phyloP scores from a whole-genome alignment of 202 grass and related monocot species.

The Setaria italica region DNA sequence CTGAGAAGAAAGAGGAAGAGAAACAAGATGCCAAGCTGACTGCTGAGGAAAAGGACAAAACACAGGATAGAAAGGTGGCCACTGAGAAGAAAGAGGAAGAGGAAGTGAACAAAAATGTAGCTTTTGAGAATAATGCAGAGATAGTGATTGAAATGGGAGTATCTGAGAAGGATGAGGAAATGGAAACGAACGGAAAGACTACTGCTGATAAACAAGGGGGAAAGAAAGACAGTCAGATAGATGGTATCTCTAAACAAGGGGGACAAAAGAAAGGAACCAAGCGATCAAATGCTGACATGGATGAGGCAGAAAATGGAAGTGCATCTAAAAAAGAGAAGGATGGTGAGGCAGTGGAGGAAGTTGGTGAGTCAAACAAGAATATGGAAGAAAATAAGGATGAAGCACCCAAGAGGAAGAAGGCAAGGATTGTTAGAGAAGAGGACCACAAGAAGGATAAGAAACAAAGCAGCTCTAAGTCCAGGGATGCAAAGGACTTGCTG shows the following conservation, averaged over 20 bases:
- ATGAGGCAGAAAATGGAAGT: slow-evolving; percentile 4
- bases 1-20: slow-evolving; percentile 11
- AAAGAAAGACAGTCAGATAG: slow-evolving; percentile 22
- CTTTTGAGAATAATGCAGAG: slow-evolving; percentile 36
- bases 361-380: slow-evolving; percentile 35
- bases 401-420: slow-evolving; percentile 65
- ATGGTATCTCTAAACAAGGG: slow-evolving; percentile 1
- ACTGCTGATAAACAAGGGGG: slow-evolving; percentile 28
- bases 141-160: background rate
- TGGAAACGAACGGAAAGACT: background rate
- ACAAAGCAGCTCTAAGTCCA: slow-evolving; percentile 58
- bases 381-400: slow-evolving; percentile 59
- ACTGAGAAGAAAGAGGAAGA: slow-evolving; percentile 30
- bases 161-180: background rate
- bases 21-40: background rate
- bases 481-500: slow-evolving; percentile 54
- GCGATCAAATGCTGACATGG: background rate
- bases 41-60: slow-evolving; percentile 19
- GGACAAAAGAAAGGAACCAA: slow-evolving; percentile 6
- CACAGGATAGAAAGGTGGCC: background rate
- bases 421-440: slow-evolving; percentile 66
- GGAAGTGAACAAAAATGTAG: slow-evolving; percentile 28
- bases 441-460: slow-evolving; percentile 59
- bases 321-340: no score
- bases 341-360: slow-evolving; percentile 33